Evolutionary conservation across 140 eudicot species (phyloP).

Genomic region (Flaveria floridana): DNA sequence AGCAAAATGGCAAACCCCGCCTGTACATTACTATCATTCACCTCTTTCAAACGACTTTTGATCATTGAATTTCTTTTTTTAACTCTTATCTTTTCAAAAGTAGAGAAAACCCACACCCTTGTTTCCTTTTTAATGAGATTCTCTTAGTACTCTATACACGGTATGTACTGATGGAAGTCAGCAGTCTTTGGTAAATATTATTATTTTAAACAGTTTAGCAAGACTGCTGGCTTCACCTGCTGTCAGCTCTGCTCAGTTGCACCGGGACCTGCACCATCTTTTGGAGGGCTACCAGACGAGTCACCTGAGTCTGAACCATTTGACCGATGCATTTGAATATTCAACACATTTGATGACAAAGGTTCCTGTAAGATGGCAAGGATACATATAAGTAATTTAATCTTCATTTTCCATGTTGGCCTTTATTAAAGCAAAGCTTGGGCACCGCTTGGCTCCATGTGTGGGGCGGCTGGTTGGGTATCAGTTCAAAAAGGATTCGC

Average conservation of each 20-base stretch:
- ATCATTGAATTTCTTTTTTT: conserved; percentile 17
- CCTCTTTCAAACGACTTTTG: conserved; percentile 37
- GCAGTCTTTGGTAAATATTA: conserved; percentile 35
- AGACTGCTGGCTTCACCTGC: conserved; percentile 33
- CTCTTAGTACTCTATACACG: conserved; percentile 40
- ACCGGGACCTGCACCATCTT: conserved; percentile 34
- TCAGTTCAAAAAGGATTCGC: not conserved
- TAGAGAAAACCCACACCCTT: conserved; percentile 52
- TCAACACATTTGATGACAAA: conserved; percentile 46
- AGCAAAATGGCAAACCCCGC: conserved; percentile 34
- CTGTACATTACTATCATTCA: conserved; percentile 35
- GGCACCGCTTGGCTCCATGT: not conserved
- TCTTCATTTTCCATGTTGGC: not conserved
- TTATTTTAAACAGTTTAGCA: conserved; percentile 28
- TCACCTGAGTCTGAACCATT: conserved; percentile 47
- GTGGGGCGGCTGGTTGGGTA: not conserved
- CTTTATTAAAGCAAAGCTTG: not conserved
- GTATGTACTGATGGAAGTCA: conserved; percentile 40
- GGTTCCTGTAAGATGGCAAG: conserved; percentile 44
- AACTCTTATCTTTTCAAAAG: conserved; percentile 29
- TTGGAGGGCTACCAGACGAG: conserved; percentile 43
- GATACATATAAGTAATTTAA: conserved; percentile 13
- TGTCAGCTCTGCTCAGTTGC: conserved; percentile 40
- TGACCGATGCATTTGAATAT: conserved; percentile 45
- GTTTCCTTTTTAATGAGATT: conserved; percentile 24